Evolutionary conservation across 2,329 filamentous ascomycete species (phyloP).

Genomic region (Claviceps quebecensis): DNA sequence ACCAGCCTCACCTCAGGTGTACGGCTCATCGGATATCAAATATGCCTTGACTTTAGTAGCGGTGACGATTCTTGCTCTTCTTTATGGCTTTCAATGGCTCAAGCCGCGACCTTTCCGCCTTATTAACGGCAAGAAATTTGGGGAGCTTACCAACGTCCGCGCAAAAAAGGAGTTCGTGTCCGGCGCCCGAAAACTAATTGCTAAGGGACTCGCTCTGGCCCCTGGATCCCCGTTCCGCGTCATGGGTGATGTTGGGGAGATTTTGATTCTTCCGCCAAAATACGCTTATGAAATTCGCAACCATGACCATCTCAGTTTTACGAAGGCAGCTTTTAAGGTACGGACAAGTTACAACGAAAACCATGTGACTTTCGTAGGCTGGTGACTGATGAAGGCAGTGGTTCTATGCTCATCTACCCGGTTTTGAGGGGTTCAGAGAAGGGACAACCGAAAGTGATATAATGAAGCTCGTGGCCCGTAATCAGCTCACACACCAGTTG

Average conservation of each 20-base stretch:
- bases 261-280: neutral
- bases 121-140: neutral
- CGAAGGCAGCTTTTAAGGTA: neutral
- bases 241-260: constrained; percentile 1
- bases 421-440: neutral
- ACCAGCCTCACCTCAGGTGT: neutral
- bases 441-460: neutral
- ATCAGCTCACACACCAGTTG: constrained; percentile 1
- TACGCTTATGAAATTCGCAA: constrained; percentile 3
- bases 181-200: neutral
- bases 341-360: neutral
- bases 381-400: neutral
- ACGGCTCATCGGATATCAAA: neutral
- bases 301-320: neutral
- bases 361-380: neutral
- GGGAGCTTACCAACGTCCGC: neutral
- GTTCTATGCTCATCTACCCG: constrained; percentile 2
- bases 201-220: neutral
- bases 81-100: neutral
- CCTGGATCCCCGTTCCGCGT: neutral
- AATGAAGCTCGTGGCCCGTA: neutral
- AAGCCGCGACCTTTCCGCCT: neutral
- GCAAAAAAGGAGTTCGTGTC: neutral
- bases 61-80: neutral
- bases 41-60: neutral